Evolutionary conservation across 768 basidiomycete genomes (phyloP).

Genomic region (Termitomyces sp.): DNA sequence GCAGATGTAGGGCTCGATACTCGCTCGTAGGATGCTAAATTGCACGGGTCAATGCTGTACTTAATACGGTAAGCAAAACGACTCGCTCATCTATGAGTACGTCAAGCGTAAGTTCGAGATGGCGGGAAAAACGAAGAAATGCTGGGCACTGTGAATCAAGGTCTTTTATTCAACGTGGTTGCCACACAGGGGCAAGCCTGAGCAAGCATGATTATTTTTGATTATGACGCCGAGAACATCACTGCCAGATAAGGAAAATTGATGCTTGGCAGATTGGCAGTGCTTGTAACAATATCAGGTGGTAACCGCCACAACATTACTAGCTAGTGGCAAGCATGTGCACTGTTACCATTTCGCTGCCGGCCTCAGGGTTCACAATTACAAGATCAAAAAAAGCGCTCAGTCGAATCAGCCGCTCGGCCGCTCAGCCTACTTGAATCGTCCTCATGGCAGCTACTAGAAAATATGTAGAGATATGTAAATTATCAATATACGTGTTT

Average conservation of each 20-base stretch:
- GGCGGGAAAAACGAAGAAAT: background rate
- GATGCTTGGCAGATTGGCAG: too few relatives aligned
- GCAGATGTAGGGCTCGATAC: slow-evolving; percentile 6
- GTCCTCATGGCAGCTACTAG: too few relatives aligned
- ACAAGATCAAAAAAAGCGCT: background rate
- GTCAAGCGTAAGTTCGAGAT: background rate
- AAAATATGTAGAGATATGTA: background rate
- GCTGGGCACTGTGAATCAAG: background rate
- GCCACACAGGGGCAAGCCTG: too few relatives aligned
- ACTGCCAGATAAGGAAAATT: too few relatives aligned
- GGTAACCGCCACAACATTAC: background rate
- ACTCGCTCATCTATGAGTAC: background rate
- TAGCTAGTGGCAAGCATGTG: background rate
- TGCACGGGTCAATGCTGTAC: background rate
- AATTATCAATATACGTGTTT: background rate
- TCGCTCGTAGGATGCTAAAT: background rate
- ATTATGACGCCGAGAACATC: too few relatives aligned
- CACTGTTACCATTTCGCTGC: too few relatives aligned
- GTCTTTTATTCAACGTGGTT: too few relatives aligned
- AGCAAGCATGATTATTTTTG: too few relatives aligned
- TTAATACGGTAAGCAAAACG: too few relatives aligned
- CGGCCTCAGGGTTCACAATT: too few relatives aligned
- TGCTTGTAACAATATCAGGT: too few relatives aligned
- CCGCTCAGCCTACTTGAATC: background rate
- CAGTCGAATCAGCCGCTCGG: background rate